Base-by-base conservation (phyloP, 306 rosid species). In the Rosa rugosa region DNA sequence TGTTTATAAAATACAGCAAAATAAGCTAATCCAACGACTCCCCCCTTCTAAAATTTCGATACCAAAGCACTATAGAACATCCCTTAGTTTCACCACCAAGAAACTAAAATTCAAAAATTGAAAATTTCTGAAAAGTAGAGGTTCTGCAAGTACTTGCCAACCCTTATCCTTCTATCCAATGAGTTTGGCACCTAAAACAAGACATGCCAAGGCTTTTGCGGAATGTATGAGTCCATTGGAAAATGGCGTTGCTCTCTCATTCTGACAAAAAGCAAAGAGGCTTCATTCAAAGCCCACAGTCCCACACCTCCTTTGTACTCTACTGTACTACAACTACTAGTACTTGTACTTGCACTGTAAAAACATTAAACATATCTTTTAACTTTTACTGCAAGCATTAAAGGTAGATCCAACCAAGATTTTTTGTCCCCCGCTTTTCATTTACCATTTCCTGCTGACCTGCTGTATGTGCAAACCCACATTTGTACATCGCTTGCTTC, bases 401-500 rank as follows among this genome's bases (percentile, higher is more conserved):
- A 31, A 46, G 10, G 27, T 31, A 41, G 70, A 65, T 36, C 45
- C 23, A 18, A 4, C 70, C 59, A 54, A 65, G 62, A 17, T 38
- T 38, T 57, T 73, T 36, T n/a, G 18, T 63, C 46, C 49, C 73
- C 80, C 86, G 22, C 81, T n/a, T 51, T 76, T 23, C 66, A 66
- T 77, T 77, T 77, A 51, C 77, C 80, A 80, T 42, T 69, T 83
- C 77, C 76, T 67, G 25, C 42, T 78, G 22, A 80, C 77, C 76
- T 67, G 25, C 42, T 78, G 22, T 85, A 78, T 77, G 31, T 64
- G 77, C 83, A 83, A 41, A 8, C 50, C 79, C 75, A 77, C 54
- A 67, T 81, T 78, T 81, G 72, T 78, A 85, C 83, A 81, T 12
- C 69, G 22, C 66, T 75, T 78, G n/a, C 81, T 77, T 27, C 57